These are phyloP conservation scores for Plectranthus barbatus DNA, from an alignment of 257 asterid genomes.

Conservation along the genomic window DNA sequence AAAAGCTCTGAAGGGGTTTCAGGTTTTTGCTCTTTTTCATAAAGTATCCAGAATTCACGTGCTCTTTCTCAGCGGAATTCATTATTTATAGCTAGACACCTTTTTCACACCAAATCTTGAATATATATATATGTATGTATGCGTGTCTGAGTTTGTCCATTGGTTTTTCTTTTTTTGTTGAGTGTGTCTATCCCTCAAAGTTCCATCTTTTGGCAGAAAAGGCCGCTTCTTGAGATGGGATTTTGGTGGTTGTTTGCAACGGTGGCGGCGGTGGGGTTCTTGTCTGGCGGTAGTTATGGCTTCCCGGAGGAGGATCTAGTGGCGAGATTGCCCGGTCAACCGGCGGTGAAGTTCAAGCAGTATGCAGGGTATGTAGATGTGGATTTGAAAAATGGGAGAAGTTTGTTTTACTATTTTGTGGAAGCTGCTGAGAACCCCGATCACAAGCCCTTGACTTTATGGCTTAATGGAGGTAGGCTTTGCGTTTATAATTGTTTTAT, in stretches of 20 bases:
- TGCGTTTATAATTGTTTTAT: background rate
- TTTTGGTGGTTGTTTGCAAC: constrained; percentile 37
- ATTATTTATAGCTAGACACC: constrained; percentile 12
- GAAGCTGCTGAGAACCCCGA: constrained; percentile 72
- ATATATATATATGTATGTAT: background rate
- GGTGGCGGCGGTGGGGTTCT: constrained; percentile 28
- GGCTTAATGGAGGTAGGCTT: constrained; percentile 92
- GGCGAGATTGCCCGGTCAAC: constrained; percentile 75
- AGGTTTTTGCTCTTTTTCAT: constrained; percentile 24
- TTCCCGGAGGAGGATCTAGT: constrained; percentile 74
- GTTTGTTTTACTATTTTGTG: constrained; percentile 87
- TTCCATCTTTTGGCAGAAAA: constrained; percentile 5
- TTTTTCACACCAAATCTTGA: background rate
- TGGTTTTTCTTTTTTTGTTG: background rate
- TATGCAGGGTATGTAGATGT: constrained; percentile 91
- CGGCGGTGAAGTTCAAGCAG: constrained; percentile 68
- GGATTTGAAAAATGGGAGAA: constrained; percentile 70
- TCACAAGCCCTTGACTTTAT: constrained; percentile 69
- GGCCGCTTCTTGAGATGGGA: constrained; percentile 30
- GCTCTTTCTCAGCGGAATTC: constrained; percentile 25
- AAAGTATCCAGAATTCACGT: constrained; percentile 58
- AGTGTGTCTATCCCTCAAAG: constrained; percentile 13
- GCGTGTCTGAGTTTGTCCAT: too few species aligned
- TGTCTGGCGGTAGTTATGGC: constrained; percentile 43
- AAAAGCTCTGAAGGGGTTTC: constrained; percentile 7